Base-by-base conservation (phyloP, 2,329 filamentous ascomycete genomes). In the Neocatenulostroma microsporum region DNA sequence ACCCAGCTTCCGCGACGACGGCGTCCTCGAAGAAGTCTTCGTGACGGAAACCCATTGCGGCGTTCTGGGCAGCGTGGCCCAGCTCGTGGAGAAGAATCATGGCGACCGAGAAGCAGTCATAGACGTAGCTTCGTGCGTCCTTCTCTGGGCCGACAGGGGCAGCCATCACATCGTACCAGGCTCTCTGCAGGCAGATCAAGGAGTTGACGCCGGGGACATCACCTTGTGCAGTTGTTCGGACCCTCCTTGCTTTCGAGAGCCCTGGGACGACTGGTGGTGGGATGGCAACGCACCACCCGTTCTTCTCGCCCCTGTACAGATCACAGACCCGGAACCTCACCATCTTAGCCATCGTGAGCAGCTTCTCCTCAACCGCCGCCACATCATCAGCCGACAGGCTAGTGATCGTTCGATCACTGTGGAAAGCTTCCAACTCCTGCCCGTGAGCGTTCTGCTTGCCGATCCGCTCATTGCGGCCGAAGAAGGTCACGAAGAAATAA, bases 1-100 rank as follows among this genome's bases (percentile, higher is more conserved):
- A 30, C 2, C 34, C 34, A 9, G 18, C 23, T 19, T 29, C 34
- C 3, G 34, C 34, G n/a, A 36, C 6, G 18, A 29, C 6, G 4
- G 34, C 20, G 7, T 23, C 26, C 19, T 28, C 34, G 34, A 36
- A 36, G 13, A 36, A 36, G 12, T 36, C 26, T 8, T 36, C 34
- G 4, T n/a, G 5, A 13, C 27, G 26, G 15, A n/a, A n/a, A 13
- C 18, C 25, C 26, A 36, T 36, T 15, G 14, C 14, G 34, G 11
- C 8, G 10, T 15, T 15, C 3, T 29, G 15, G 12, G 25, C 14
- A 2, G 34, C 34, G 17, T 36, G 34, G 25, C 24, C 34, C 2
- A 36, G 6, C n/a, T 36, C 34, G 17, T 36, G 34, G 3, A 36
- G 25, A 17, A 36, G 25, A 3, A 15, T 4, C 10, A 23, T 21